Evolutionary conservation across 495 filamentous ascomycete species (phyloP), one percentile per base, ranked within the genome.

Genomic region (Aspergillus bertholletiae): DNA sequence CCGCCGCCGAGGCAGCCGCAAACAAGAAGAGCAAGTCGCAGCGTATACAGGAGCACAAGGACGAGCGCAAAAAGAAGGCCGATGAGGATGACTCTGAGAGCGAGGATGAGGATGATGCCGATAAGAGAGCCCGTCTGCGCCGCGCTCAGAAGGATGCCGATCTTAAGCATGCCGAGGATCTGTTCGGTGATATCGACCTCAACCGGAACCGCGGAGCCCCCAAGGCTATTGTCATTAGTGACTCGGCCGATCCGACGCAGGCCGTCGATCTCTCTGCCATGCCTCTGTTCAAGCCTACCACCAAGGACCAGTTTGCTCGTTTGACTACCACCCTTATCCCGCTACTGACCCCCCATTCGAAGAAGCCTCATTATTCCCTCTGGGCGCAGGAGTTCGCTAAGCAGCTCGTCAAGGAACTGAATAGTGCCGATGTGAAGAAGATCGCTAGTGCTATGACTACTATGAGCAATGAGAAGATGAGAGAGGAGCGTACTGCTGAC

Each of bases 381-480:
- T 97, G 96, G 80, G 74, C 94, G 49, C 89, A 92, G 70, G 95
- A 97, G 62, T 95, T 97, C 66, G 68, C 81, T 22, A 96, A 94
- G 76, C 84, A 88, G 64, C 76, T 99, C 17, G 83, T 84, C 58
- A 94, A 92, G 75, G 95, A 97, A 44, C 72, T 97, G 53, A 82
- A 87, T 8, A 93, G 88, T 64, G 84, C 89, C 51, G 90, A 97
- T 73, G 91, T 97, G 66, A 96, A 96, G 84, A 96, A 97, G 80
- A 82, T 96, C 53, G 83, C 90, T 3, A 93, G 86, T 74, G 81
- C 82, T 26, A 71, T 97, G 64, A 93, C 91, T 20, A 86, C 88
- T 11, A 77, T 96, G 46, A 80, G 89, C 62, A 99, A 99, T 65
- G 95, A 99, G 83, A 97, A 94, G 82, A 89, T 96, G 90, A 95